Evolutionary conservation across 805 yeast genomes (phyloP).

Genomic region (Scheffersomyces coipomensis): DNA sequence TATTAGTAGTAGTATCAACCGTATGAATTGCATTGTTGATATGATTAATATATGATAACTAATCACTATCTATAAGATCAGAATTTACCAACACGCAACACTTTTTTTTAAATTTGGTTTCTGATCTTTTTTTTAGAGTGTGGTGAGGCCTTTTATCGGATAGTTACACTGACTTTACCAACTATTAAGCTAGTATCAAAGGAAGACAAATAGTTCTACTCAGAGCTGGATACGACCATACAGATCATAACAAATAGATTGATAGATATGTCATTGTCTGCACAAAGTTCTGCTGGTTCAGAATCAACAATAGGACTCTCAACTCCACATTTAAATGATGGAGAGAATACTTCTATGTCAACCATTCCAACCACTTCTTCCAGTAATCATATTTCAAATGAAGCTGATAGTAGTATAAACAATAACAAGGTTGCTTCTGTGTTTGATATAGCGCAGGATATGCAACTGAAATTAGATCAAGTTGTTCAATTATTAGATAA

Average conservation of each 20-base stretch:
- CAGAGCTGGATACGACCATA: no score
- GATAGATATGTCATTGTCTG: not conserved
- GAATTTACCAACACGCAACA: not conserved
- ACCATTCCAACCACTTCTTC: constrained; percentile 1
- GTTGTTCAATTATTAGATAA: constrained; percentile 19
- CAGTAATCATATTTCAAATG: not conserved
- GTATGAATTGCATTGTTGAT: not conserved
- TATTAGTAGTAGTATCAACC: not conserved
- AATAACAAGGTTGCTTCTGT: constrained; percentile 11
- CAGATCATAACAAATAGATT: no score
- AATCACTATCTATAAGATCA: not conserved
- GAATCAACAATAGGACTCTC: constrained; percentile 21
- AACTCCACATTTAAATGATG: constrained; percentile 32
- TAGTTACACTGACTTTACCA: no score
- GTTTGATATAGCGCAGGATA: constrained; percentile 32
- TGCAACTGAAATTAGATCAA: constrained; percentile 24
- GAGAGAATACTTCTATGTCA: constrained; percentile 6
- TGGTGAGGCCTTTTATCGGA: no score
- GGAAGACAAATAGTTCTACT: no score
- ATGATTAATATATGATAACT: not conserved
- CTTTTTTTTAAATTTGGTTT: no score
- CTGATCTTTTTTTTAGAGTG: no score
- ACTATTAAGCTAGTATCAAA: no score
- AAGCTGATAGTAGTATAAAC: constrained; percentile 7
- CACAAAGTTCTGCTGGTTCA: constrained; percentile 2